phyloP scores from a whole-genome alignment of 2,329 filamentous ascomycete species.

The Calonectria pteridis region DNA sequence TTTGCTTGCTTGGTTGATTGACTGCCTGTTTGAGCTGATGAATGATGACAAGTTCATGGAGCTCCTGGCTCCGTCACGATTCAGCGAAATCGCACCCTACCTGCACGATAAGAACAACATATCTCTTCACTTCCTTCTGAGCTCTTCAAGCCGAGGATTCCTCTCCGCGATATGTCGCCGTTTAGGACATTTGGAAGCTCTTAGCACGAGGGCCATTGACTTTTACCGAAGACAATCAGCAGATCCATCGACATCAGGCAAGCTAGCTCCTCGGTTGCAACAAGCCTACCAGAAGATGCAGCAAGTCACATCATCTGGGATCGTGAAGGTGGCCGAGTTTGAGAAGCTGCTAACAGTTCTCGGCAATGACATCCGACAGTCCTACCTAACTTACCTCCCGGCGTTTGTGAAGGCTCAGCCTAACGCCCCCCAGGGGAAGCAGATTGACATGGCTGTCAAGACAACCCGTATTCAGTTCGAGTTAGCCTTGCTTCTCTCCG shows the following conservation, averaged over 20 bases:
- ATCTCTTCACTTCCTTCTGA: conserved; percentile 74
- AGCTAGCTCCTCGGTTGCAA: conserved; percentile 64
- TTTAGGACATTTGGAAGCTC: conserved; percentile 67
- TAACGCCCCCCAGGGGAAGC: conserved; percentile 58
- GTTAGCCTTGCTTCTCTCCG: conserved; percentile 64
- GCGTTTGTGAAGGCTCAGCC: conserved; percentile 60
- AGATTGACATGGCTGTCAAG: conserved; percentile 59
- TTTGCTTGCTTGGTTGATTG: conserved; percentile 73
- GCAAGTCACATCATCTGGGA: conserved; percentile 60
- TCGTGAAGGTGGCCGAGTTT: conserved; percentile 71
- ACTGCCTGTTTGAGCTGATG: conserved; percentile 68
- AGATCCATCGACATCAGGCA: conserved; percentile 53
- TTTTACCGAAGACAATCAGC: conserved; percentile 63
- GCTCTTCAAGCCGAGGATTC: conserved; percentile 80
- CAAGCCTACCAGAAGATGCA: conserved; percentile 68
- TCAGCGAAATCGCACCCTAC: conserved; percentile 63
- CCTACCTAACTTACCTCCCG: conserved; percentile 61
- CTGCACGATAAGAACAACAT: conserved; percentile 68
- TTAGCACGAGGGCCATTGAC: conserved; percentile 62
- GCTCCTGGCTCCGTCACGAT: conserved; percentile 61
- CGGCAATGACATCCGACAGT: conserved; percentile 62
- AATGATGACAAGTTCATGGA: conserved; percentile 65
- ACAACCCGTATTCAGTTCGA: conserved; percentile 63
- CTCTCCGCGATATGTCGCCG: conserved; percentile 77
- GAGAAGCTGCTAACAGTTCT: conserved; percentile 70